A percentile compares a stretch with the other conserved stretches of the same genome.
Conservation (phyloP, 176 grass and related monocot species). For the Miscanthus lutarioriparius region DNA sequence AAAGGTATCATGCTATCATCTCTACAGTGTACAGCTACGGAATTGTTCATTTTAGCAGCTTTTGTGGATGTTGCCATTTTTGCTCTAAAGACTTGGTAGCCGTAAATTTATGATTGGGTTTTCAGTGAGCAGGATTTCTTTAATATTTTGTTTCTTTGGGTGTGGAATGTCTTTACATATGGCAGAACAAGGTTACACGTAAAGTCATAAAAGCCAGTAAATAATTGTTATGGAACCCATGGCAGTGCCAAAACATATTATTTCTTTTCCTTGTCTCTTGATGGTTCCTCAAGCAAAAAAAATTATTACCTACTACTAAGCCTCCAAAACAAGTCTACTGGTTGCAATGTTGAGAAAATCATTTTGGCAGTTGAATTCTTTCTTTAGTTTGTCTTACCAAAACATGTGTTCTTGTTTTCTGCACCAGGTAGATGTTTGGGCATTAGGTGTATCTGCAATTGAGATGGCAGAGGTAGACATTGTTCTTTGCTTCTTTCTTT, state of each 20-base stretch:
- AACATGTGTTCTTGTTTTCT: conserved; percentile 9
- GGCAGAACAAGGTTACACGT: conserved; percentile 6
- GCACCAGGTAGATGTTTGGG: conserved; percentile 97
- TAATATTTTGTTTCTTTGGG: background rate
- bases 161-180: conserved; percentile 18
- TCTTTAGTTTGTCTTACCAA: conserved; percentile 33
- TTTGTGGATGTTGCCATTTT: conserved; percentile 22
- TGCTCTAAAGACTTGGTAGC: background rate
- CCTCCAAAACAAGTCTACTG: conserved; percentile 13
- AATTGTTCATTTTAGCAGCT: conserved; percentile 16
- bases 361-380: conserved; percentile 7
- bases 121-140: background rate
- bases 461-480: conserved; percentile 97
- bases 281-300: conserved; percentile 20
- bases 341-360: background rate
- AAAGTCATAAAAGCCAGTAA: conserved; percentile 25
- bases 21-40: background rate
- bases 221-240: background rate
- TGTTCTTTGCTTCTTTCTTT: conserved; percentile 39
- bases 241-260: conserved; percentile 17
- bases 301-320: conserved; percentile 22
- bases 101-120: conserved; percentile 6
- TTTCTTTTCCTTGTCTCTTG: conserved; percentile 18
- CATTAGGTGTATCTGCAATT: conserved; percentile 97
- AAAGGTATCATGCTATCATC: conserved; percentile 54